Evolutionary conservation across 2,329 filamentous ascomycete species (phyloP).

Genomic region (Penicillium sp.): DNA sequence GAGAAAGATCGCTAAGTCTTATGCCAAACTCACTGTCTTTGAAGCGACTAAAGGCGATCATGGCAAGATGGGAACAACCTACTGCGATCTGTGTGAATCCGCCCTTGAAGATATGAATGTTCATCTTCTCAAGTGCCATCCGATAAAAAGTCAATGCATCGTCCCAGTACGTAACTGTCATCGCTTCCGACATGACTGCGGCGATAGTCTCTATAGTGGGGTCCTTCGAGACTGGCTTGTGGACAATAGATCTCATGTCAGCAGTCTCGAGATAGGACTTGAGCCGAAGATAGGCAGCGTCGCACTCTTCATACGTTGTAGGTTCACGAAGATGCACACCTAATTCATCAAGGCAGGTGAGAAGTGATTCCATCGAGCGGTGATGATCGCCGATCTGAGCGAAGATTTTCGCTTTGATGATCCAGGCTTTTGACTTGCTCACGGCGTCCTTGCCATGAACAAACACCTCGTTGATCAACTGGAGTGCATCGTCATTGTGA

Average conservation of each 20-base stretch:
- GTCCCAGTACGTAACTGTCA: conserved; percentile 60
- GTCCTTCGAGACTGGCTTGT: conserved; percentile 44
- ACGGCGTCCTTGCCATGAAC: conserved; percentile 65
- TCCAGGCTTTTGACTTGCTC: conserved; percentile 80
- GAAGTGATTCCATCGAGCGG: conserved; percentile 66
- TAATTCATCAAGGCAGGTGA: conserved; percentile 67
- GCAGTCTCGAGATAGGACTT: conserved; percentile 59
- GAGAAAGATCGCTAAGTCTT: conserved; percentile 53
- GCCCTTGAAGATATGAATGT: conserved; percentile 54
- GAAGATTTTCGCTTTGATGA: conserved; percentile 76
- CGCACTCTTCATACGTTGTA: conserved; percentile 72
- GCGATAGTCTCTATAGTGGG: conserved; percentile 46
- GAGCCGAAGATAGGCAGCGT: conserved; percentile 66
- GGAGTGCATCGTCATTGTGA: conserved; percentile 64
- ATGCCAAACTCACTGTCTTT: conserved; percentile 55
- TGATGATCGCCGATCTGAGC: conserved; percentile 69
- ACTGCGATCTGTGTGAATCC: conserved; percentile 58
- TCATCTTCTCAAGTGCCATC: conserved; percentile 56
- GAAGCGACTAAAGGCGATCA: conserved; percentile 57
- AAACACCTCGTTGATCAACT: conserved; percentile 69
- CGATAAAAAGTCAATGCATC: conserved; percentile 60
- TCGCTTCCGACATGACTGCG: conserved; percentile 57
- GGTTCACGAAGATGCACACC: conserved; percentile 64
- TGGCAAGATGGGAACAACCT: conserved; percentile 57
- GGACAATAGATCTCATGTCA: conserved; percentile 46